phyloP scores from a whole-genome alignment of 202 grass and related monocot genomes.

The Dendrocalamus latiflorus region DNA sequence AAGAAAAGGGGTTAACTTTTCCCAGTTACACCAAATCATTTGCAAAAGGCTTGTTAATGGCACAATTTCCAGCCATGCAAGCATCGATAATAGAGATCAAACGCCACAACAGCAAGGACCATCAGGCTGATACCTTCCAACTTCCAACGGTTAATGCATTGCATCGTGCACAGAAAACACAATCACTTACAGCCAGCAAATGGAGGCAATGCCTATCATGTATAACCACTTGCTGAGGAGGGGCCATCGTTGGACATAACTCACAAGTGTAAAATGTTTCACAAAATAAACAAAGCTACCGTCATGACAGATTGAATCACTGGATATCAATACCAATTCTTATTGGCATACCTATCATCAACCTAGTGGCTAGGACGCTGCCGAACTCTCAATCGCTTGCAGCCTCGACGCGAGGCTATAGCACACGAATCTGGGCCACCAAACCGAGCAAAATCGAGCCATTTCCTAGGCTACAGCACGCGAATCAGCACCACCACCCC shows the following conservation, averaged over 20 bases:
- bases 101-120: neutral
- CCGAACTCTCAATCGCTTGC: neutral
- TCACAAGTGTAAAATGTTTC: neutral
- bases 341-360: constrained; percentile 9
- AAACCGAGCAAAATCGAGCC: neutral
- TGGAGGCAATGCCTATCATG: constrained; percentile 21
- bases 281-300: constrained; percentile 4
- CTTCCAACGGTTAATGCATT: neutral
- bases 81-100: constrained; percentile 3
- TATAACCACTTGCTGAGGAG: constrained; percentile 1
- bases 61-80: constrained; percentile 29
- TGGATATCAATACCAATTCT: constrained; percentile 25
- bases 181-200: constrained; percentile 8
- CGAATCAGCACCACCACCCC: constrained; percentile 10
- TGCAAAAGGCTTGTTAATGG: neutral
- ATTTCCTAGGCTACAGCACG: neutral
- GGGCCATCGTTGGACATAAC: constrained; percentile 3
- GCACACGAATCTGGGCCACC: neutral
- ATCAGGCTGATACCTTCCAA: neutral
- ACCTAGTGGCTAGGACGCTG: neutral
- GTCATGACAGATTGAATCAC: constrained; percentile 7
- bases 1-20: constrained; percentile 3
- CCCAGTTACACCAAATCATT: constrained; percentile 5
- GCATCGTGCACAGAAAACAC: neutral
- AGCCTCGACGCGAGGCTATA: neutral